Evolutionary conservation across 768 basidiomycete species (phyloP).

Genomic region (Mycena rosella): DNA sequence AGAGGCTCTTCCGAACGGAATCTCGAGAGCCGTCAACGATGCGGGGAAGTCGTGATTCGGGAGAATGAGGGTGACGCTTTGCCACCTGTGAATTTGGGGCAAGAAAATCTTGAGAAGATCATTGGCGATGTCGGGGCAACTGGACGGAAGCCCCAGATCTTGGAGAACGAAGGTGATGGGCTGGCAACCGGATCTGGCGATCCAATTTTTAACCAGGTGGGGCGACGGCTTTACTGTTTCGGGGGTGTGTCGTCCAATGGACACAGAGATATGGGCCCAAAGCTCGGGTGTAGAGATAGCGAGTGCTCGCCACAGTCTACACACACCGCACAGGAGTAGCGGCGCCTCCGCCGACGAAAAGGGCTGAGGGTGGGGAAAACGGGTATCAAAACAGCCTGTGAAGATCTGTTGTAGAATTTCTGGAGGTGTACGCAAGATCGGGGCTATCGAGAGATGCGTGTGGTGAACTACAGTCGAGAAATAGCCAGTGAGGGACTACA

Average conservation of each 20-base stretch:
- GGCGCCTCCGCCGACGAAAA: conserved; percentile 26
- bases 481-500: neutral
- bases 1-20: neutral
- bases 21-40: neutral
- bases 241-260: conserved; percentile 10
- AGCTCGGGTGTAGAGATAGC: conserved; percentile 16
- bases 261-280: conserved; percentile 21
- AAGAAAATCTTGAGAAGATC: conserved; percentile 16
- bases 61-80: conserved; percentile 24
- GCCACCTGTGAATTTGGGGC: conserved; percentile 27
- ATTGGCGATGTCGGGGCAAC: conserved; percentile 1
- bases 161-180: conserved; percentile 22
- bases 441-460: neutral
- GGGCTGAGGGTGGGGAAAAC: conserved; percentile 8
- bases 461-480: neutral
- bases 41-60: conserved; percentile 18
- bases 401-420: conserved; percentile 31
- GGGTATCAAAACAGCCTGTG: conserved; percentile 17
- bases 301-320: conserved; percentile 16
- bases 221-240: conserved; percentile 1
- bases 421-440: neutral
- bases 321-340: conserved; percentile 21
- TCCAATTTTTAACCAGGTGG: conserved; percentile 20
- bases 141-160: neutral
- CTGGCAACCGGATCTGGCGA: conserved; percentile 24